Evolutionary conservation across 2,329 filamentous ascomycete genomes (phyloP).

Genomic region (Exophiala lecanii-corni): DNA sequence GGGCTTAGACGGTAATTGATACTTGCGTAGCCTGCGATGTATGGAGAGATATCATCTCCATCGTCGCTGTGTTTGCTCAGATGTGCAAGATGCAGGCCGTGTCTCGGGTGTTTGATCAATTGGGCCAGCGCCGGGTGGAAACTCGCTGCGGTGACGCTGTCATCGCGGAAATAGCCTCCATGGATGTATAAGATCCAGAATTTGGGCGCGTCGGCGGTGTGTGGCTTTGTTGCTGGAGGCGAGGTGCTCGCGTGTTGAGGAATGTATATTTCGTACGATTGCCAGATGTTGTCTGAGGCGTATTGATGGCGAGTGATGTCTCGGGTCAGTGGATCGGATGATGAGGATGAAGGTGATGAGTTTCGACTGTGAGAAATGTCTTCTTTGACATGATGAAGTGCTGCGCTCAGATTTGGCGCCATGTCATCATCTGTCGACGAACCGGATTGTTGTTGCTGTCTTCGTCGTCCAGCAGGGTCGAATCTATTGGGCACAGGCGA

Average conservation of each 20-base stretch:
- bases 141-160: slow-evolving; percentile 33
- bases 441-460: slow-evolving; percentile 1
- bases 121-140: slow-evolving; percentile 36
- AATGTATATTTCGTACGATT: slow-evolving; percentile 25
- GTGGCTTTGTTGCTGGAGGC: too few relatives aligned
- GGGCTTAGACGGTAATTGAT: slow-evolving; percentile 45
- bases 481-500: background rate
- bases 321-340: slow-evolving; percentile 10
- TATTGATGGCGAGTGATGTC: slow-evolving; percentile 24
- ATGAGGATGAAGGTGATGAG: slow-evolving; percentile 3
- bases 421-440: slow-evolving; percentile 6
- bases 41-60: slow-evolving; percentile 10
- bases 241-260: slow-evolving; percentile 8
- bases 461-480: background rate
- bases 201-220: slow-evolving; percentile 3
- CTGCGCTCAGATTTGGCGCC: slow-evolving; percentile 4
- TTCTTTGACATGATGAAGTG: slow-evolving; percentile 6
- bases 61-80: slow-evolving; percentile 2
- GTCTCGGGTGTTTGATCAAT: slow-evolving; percentile 16
- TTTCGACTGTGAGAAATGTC: slow-evolving; percentile 2
- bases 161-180: slow-evolving; percentile 48
- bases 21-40: slow-evolving; percentile 39
- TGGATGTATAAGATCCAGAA: slow-evolving; percentile 39
- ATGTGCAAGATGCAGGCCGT: slow-evolving; percentile 3
- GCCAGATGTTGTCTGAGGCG: slow-evolving; percentile 24